These are phyloP conservation scores for Saccharum hybrid DNA, from an alignment of 202 grass and related monocot genomes.

Conservation along the genomic window DNA sequence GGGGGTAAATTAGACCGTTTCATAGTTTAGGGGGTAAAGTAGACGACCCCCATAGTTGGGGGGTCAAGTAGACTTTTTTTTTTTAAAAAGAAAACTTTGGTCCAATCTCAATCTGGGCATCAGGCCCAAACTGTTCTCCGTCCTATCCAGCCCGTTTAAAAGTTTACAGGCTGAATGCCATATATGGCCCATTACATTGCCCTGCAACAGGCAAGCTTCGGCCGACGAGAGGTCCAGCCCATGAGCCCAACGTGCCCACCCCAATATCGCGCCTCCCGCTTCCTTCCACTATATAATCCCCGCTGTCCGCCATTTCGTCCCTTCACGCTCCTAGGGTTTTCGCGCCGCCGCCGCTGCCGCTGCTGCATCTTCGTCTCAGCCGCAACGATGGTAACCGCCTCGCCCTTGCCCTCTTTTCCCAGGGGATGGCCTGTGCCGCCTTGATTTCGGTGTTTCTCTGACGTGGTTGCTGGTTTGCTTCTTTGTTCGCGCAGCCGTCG, in stretches of 20 bases:
- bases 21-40: too few relatives aligned
- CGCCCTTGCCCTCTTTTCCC: background rate
- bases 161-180: background rate
- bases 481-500: conserved; percentile 60
- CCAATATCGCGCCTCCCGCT: background rate
- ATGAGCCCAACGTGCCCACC: conserved; percentile 24
- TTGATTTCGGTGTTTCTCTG: background rate
- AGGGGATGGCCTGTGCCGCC: too few relatives aligned
- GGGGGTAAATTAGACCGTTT: too few relatives aligned
- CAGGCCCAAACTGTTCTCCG: background rate
- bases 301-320: background rate
- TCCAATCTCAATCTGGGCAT: background rate
- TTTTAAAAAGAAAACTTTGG: background rate
- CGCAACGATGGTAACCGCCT: conserved; percentile 55
- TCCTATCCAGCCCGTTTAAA: background rate
- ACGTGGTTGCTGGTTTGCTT: background rate
- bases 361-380: conserved; percentile 29
- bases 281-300: conserved; percentile 31
- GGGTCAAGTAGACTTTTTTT: too few relatives aligned
- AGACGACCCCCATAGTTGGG: too few relatives aligned
- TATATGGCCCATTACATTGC: background rate
- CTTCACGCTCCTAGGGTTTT: conserved; percentile 72
- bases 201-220: fast-evolving
- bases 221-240: background rate
- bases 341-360: conserved; percentile 26